Evolutionary conservation across 805 yeast genomes (phyloP).

Genomic region (Zygoascus biomembranicola): DNA sequence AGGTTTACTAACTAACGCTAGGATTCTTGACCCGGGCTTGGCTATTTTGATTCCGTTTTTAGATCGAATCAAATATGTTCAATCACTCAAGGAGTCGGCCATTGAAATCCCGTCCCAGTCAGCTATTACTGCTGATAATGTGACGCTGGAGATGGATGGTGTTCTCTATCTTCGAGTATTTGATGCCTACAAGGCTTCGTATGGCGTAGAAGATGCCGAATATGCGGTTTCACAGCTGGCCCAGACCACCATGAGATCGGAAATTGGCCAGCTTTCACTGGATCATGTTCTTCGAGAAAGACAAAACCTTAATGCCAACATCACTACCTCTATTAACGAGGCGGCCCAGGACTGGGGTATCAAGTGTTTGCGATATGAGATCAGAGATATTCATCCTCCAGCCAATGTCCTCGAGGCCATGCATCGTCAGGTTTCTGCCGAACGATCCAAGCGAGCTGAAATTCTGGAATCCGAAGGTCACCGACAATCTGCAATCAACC

Average conservation of each 20-base stretch:
- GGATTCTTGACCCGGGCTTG: conserved; percentile 65
- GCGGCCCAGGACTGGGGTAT: conserved; percentile 86
- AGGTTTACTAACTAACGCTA: conserved; percentile 5
- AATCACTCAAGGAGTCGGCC: conserved; percentile 76
- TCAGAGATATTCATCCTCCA: conserved; percentile 85
- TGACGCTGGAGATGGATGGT: conserved; percentile 77
- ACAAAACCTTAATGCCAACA: conserved; percentile 61
- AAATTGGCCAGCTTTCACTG: conserved; percentile 73
- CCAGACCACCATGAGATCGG: conserved; percentile 86
- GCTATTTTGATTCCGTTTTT: conserved; percentile 65
- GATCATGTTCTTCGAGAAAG: conserved; percentile 75
- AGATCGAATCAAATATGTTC: conserved; percentile 74
- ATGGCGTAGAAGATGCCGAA: conserved; percentile 82
- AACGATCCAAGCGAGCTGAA: conserved; percentile 79
- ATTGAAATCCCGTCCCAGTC: conserved; percentile 76
- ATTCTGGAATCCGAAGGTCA: conserved; percentile 81
- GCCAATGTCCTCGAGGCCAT: conserved; percentile 76
- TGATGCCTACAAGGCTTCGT: conserved; percentile 79
- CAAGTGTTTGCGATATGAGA: conserved; percentile 73
- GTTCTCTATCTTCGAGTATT: conserved; percentile 67
- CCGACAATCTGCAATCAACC: conserved; percentile 69
- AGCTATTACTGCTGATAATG: conserved; percentile 82
- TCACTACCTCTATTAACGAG: conserved; percentile 71
- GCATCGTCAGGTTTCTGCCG: conserved; percentile 87
- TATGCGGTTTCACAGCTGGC: conserved; percentile 81